Evolutionary conservation across 2,329 filamentous ascomycete genomes (phyloP).

Genomic region (Penicillium sp.): DNA sequence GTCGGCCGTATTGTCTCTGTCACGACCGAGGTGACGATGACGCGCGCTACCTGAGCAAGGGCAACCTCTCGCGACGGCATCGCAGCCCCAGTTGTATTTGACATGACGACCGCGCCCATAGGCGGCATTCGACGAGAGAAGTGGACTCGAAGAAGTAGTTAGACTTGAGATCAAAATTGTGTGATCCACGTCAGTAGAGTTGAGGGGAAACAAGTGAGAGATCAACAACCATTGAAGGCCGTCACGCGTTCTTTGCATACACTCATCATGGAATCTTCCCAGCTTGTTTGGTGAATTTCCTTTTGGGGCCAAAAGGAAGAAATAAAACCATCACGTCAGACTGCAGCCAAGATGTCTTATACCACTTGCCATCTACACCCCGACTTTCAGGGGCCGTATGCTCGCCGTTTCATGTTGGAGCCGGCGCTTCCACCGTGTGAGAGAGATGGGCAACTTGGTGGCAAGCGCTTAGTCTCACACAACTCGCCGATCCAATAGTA

Average conservation of each 20-base stretch:
- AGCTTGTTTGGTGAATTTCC: background rate
- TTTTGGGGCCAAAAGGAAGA: background rate
- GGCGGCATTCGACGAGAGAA: background rate
- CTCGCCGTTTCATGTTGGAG: slow-evolving; percentile 7
- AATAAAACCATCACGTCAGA: slow-evolving; percentile 4
- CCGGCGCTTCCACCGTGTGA: slow-evolving; percentile 9
- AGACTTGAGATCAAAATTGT: background rate
- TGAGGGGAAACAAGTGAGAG: background rate
- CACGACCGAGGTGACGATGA: slow-evolving; percentile 10
- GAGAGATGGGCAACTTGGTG: background rate
- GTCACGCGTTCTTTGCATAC: background rate
- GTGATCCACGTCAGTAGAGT: background rate
- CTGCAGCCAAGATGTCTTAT: background rate
- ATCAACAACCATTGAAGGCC: background rate
- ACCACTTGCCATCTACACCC: background rate
- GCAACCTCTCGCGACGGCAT: slow-evolving; percentile 1
- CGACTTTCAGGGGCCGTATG: background rate
- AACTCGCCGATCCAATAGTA: background rate
- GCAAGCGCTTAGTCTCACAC: slow-evolving; percentile 4
- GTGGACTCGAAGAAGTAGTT: background rate
- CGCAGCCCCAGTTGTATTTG: slow-evolving; percentile 24
- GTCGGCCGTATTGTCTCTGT: slow-evolving; percentile 13
- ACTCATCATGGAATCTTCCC: background rate
- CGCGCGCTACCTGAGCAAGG: background rate
- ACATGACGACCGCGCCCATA: slow-evolving; percentile 23